Percentiles rank a stretch among this genome's conserved stretches.
Conservation (phyloP, 1,139 yeast species). For the Barnettozyma hawaiiensis region DNA sequence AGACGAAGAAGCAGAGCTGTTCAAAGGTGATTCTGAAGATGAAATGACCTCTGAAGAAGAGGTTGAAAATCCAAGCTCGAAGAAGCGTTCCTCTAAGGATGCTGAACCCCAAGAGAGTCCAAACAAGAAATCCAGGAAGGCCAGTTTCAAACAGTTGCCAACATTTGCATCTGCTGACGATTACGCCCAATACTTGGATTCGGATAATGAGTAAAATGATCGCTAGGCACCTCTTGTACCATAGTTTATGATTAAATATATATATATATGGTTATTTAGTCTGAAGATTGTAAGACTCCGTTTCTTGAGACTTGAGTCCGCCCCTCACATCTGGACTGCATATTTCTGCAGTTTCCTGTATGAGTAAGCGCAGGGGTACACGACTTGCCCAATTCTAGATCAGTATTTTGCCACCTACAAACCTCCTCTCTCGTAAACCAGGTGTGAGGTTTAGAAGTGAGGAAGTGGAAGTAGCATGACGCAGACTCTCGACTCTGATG, state of each 20-base stretch:
- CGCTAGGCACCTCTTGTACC: background rate
- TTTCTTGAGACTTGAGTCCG: no score
- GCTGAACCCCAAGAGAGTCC: conserved; percentile 23
- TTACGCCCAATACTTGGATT: conserved; percentile 68
- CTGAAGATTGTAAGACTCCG: no score
- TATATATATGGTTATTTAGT: no score
- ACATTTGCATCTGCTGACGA: conserved; percentile 88
- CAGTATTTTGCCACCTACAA: no score
- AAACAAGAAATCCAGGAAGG: conserved; percentile 44
- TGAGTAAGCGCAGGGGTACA: conserved; percentile 8
- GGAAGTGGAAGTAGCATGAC: no score
- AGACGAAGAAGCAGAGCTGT: conserved; percentile 23
- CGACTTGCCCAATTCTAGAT: conserved; percentile 6
- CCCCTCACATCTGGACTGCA: background rate
- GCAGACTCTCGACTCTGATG: no score
- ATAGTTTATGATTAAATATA: background rate
- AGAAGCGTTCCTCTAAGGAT: conserved; percentile 23
- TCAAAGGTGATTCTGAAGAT: conserved; percentile 28
- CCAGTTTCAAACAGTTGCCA: conserved; percentile 66
- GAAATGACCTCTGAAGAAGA: conserved; percentile 25
- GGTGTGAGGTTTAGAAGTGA: no score
- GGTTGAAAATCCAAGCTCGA: conserved; percentile 17
- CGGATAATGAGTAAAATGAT: conserved; percentile 46
- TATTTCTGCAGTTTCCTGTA: conserved; percentile 11
- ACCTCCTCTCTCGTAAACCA: no score